Conservation (phyloP, 2,329 filamentous ascomycete species). For the Microsporum ferrugineum region DNA sequence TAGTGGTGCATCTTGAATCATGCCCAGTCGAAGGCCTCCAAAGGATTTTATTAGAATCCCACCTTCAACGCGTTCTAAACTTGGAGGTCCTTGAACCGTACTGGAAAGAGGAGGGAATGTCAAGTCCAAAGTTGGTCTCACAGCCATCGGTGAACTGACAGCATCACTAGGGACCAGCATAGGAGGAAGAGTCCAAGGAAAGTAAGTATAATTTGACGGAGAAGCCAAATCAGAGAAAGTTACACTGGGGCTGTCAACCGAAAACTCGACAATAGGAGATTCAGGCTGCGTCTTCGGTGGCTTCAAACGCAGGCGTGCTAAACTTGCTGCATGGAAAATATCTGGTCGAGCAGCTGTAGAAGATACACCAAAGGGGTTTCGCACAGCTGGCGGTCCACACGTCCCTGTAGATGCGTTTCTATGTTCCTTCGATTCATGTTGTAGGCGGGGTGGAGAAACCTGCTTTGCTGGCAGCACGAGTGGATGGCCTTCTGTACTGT, state of each 20-base stretch:
- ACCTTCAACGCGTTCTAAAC: constrained; percentile 46
- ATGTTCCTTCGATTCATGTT: constrained; percentile 13
- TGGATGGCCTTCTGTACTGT: constrained; percentile 92
- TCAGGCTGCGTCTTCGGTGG: constrained; percentile 49
- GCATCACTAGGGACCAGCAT: constrained; percentile 64
- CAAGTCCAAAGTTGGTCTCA: constrained; percentile 60
- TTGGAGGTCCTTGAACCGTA: constrained; percentile 35
- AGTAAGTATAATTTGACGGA: constrained; percentile 69
- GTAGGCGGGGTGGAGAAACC: constrained; percentile 12
- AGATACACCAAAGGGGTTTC: constrained; percentile 60
- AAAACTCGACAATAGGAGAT: constrained; percentile 45
- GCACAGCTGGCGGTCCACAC: constrained; percentile 54
- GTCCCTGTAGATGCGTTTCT: constrained; percentile 32
- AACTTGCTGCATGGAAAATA: constrained; percentile 76
- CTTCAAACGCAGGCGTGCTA: constrained; percentile 70
- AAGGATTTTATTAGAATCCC: constrained; percentile 51
- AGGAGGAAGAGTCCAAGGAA: constrained; percentile 81
- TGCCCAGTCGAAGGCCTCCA: constrained; percentile 45
- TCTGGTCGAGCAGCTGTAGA: constrained; percentile 67
- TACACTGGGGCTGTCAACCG: constrained; percentile 43
- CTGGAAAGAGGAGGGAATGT: constrained; percentile 49
- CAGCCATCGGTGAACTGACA: constrained; percentile 60
- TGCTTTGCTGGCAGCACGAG: constrained; percentile 57
- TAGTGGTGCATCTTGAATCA: constrained; percentile 37
- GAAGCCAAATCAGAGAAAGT: constrained; percentile 45